Base-by-base conservation (phyloP, 371 early-diverging fungal genomes). In the Mortierella sp. region DNA sequence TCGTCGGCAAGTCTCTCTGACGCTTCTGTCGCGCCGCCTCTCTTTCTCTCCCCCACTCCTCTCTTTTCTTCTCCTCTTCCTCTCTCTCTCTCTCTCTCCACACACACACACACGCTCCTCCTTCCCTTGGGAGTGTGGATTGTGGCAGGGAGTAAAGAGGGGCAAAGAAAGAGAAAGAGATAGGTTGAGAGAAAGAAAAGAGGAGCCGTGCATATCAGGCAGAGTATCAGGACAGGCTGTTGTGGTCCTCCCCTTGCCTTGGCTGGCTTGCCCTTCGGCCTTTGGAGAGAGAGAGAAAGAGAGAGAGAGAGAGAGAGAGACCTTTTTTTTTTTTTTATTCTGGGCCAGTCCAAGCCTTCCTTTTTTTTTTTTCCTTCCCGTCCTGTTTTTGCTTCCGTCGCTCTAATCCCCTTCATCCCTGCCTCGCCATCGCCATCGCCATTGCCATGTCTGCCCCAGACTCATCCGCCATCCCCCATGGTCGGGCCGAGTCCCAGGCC, bases 321-420 rank as follows among this genome's bases (percentile, higher is more conserved):
- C 64, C 28, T 46, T 57, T 26, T 19, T 64, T 64, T 64, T 46
- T 56, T 64, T 56, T 56, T 43, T 56, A 19, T 46, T n/a, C 7
- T 43, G 30, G 18, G 21, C 45, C 46, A 7, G 21, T 29, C 6
- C 46, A 25, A n/a, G 19, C 18, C 37, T 46, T 15, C 11, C 14
- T 25, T 46, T 2, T 9, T 19, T 29, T 46, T 29, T 53, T 23
- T 46, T 55, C 26, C 37, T 56, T 57, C 18, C 58, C 25, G 37
- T 58, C 21, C 15, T n/a, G 19, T 37, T 37, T 23, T 19, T 26
- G 26, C 44, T 25, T 21, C 46, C 23, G 43, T 23, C 68, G 29
- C 66, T 25, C 29, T 57, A 46, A 28, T 58, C 64, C 45, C 50
- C 18, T 15, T 26, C 51, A 57, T 52, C 19, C 1, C 43, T 45